A percentile compares a stretch with the other conserved stretches of the same genome.
These are phyloP conservation scores for Grigorovia yakushimaensis DNA, from an alignment of 805 yeast species.

Conservation along the genomic window DNA sequence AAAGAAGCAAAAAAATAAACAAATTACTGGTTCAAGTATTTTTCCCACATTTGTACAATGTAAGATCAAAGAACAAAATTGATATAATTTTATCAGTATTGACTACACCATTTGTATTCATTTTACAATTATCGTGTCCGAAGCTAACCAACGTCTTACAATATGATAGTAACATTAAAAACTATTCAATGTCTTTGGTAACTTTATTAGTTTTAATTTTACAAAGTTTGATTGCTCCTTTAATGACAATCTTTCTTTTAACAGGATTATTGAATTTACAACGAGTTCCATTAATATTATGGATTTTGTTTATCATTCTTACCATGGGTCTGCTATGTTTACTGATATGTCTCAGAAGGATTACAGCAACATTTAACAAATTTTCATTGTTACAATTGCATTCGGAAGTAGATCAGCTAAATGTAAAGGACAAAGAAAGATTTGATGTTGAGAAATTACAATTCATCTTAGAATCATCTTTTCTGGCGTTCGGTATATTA, in stretches of 20 bases:
- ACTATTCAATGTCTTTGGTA: conserved; percentile 12
- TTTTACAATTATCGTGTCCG: conserved; percentile 31
- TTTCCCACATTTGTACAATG: conserved; percentile 28
- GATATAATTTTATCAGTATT: conserved; percentile 25
- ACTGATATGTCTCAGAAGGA: conserved; percentile 5
- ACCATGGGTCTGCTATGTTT: conserved; percentile 2
- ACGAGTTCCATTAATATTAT: conserved; percentile 5
- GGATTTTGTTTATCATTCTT: conserved; percentile 2
- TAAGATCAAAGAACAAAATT: conserved; percentile 15
- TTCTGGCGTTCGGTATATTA: conserved; percentile 19
- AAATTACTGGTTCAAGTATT: conserved; percentile 10
- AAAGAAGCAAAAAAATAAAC: conserved; percentile 3
- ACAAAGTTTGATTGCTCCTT: conserved; percentile 28
- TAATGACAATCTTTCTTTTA: conserved; percentile 13
- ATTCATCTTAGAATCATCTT: conserved; percentile 9
- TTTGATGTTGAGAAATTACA: conserved; percentile 13
- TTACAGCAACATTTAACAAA: conserved; percentile 10
- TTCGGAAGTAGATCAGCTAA: conserved; percentile 4
- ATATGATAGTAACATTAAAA: conserved; percentile 17
- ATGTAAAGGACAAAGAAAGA: conserved; percentile 9
- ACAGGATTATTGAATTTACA: conserved; percentile 12
- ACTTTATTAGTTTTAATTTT: conserved; percentile 18
- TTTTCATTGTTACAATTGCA: conserved; percentile 16
- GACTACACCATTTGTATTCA: conserved; percentile 29
- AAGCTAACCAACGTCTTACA: conserved; percentile 18